Percentiles rank a stretch among this genome's conserved stretches.
Conservation (phyloP, 805 yeast species). For the Brettanomyces bruxellensis region DNA sequence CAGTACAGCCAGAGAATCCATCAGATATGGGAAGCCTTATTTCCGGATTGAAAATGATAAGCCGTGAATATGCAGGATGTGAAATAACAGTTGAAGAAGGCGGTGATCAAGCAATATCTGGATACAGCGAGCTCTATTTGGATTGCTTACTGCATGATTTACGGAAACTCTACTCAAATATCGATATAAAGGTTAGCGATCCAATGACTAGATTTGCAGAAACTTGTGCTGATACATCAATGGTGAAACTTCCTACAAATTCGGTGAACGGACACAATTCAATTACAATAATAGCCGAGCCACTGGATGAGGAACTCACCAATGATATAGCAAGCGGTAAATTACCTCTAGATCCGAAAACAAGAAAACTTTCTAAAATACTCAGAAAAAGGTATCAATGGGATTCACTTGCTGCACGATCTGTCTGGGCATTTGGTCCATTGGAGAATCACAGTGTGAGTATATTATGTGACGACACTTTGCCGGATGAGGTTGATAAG, state of each 20-base stretch:
- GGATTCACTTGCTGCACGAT: conserved; percentile 79
- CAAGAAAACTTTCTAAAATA: conserved; percentile 39
- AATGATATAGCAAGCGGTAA: conserved; percentile 46
- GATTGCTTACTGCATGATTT: conserved; percentile 79
- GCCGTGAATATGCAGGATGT: conserved; percentile 56
- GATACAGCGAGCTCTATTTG: conserved; percentile 81
- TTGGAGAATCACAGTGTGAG: conserved; percentile 43
- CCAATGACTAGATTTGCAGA: conserved; percentile 78
- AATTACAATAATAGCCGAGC: conserved; percentile 71
- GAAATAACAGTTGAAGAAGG: conserved; percentile 74
- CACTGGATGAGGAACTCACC: conserved; percentile 48
- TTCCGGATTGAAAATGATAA: conserved; percentile 57
- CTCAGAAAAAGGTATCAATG: conserved; percentile 56
- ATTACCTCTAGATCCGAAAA: conserved; percentile 23
- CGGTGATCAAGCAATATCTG: conserved; percentile 75
- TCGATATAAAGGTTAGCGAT: conserved; percentile 75
- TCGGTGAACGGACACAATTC: conserved; percentile 46
- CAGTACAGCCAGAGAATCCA: conserved; percentile 75
- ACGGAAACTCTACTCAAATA: conserved; percentile 49
- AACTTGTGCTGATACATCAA: conserved; percentile 57
- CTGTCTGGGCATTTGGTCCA: conserved; percentile 73
- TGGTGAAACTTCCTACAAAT: conserved; percentile 54
- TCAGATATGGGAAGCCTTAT: conserved; percentile 67
- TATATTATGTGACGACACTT: conserved; percentile 56
- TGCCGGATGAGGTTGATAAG: conserved; percentile 63